A percentile compares a stretch with the other conserved stretches of the same genome.
Conservation (phyloP, 306 rosid genomes). For the Gynostemma pentaphyllum region DNA sequence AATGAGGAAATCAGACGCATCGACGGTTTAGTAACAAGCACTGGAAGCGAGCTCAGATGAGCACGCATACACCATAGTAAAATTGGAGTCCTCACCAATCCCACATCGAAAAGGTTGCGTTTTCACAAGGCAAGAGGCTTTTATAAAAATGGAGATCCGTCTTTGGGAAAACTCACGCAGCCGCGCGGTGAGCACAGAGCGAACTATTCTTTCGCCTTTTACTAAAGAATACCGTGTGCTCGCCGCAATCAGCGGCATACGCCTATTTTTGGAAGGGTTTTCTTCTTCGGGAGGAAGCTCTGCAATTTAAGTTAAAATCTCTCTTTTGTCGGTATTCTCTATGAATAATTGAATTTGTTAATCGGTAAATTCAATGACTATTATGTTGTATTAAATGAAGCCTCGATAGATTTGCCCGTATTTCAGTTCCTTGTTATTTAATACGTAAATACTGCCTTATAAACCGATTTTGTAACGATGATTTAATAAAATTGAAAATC, state of each 20-base stretch:
- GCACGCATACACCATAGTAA: background rate
- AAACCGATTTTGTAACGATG: no score
- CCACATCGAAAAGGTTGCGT: constrained; percentile 11
- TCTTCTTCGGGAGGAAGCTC: background rate
- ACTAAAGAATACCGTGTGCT: constrained; percentile 51
- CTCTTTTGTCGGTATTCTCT: no score
- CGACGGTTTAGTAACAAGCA: background rate
- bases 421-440: no score
- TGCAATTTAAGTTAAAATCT: background rate
- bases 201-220: constrained; percentile 61
- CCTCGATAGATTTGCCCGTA: no score
- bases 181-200: constrained; percentile 25
- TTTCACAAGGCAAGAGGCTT: no score
- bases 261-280: constrained; percentile 16
- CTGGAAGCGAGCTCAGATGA: background rate
- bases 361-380: no score
- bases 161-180: fast-evolving
- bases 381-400: no score
- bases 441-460: no score
- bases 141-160: fast-evolving
- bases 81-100: background rate
- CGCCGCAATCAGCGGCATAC: constrained; percentile 19
- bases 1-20: background rate
- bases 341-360: no score
- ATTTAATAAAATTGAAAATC: no score